These are phyloP conservation scores for Candida vartiovaarae DNA, from an alignment of 805 yeast species.

Conservation along the genomic window DNA sequence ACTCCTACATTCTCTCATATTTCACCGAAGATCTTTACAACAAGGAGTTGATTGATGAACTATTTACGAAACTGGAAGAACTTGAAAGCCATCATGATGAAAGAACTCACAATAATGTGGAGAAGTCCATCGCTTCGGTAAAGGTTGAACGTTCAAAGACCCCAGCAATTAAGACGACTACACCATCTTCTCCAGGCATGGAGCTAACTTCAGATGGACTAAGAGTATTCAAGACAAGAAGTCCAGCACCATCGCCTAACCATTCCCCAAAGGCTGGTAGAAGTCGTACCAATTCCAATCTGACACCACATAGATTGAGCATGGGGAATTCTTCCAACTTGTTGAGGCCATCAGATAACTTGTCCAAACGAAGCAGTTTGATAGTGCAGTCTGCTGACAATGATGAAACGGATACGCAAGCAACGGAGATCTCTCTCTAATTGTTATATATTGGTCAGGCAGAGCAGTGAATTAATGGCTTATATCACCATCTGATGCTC, in stretches of 20 bases:
- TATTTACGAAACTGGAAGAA: conserved; percentile 10
- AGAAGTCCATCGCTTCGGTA: conserved; percentile 8
- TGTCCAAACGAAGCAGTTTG: conserved; percentile 16
- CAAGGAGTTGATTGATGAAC: conserved; percentile 3
- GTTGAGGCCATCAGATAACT: conserved; percentile 16
- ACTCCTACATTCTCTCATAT: conserved; percentile 3
- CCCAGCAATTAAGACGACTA: conserved; percentile 1
- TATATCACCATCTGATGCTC: too few relatives aligned
- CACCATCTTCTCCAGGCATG: conserved; percentile 1
- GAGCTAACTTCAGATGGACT: conserved; percentile 13
- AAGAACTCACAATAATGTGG: conserved; percentile 12
- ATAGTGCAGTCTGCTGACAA: too few relatives aligned
- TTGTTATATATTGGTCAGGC: too few relatives aligned
- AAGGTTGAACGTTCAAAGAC: conserved; percentile 7
- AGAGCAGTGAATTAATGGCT: too few relatives aligned
- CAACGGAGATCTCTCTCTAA: too few relatives aligned
- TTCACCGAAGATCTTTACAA: conserved; percentile 13
- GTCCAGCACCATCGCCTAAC: conserved; percentile 17
- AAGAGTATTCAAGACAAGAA: conserved; percentile 19
- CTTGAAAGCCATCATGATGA: conserved; percentile 13
- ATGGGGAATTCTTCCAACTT: conserved; percentile 3
- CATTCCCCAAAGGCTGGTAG: conserved; percentile 10
- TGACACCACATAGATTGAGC: conserved; percentile 3
- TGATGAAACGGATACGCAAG: too few relatives aligned
- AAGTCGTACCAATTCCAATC: conserved; percentile 12